Conservation (phyloP, 305 asterid species). For the Fraxinus albicans region DNA sequence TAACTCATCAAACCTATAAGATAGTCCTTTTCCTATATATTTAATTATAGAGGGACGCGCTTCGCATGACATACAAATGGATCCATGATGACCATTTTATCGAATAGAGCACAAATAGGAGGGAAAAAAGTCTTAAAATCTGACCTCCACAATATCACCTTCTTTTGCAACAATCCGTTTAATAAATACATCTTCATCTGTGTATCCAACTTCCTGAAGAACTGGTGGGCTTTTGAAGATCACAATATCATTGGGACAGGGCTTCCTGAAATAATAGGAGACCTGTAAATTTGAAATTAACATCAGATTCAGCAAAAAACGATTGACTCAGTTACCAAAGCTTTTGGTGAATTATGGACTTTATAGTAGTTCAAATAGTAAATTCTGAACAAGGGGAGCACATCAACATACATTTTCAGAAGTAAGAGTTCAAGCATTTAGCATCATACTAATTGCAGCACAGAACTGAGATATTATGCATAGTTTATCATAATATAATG, state of each 20-base stretch:
- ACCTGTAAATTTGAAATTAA: slow-evolving; percentile 50
- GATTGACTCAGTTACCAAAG: background rate
- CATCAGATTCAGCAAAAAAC: slow-evolving; percentile 1
- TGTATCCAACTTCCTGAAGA: slow-evolving; percentile 96
- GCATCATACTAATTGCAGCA: background rate
- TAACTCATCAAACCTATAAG: background rate
- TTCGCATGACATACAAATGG: background rate
- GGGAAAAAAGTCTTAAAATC: slow-evolving; percentile 13
- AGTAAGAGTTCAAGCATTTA: background rate
- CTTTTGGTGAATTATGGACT: background rate
- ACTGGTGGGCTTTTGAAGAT: slow-evolving; percentile 95
- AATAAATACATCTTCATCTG: slow-evolving; percentile 92
- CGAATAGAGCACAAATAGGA: background rate
- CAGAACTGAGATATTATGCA: background rate
- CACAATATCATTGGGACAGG: slow-evolving; percentile 89
- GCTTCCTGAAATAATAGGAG: slow-evolving; percentile 83
- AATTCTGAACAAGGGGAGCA: slow-evolving; percentile 1
- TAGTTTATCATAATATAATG: background rate
- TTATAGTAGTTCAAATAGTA: background rate
- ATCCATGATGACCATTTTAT: background rate
- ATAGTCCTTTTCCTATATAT: background rate
- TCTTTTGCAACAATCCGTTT: slow-evolving; percentile 90
- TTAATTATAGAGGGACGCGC: background rate
- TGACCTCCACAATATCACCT: slow-evolving; percentile 97
- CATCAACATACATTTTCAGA: background rate